These are phyloP conservation scores for Rugonectria rugulosa DNA, from an alignment of 2,329 filamentous ascomycete genomes.

Conservation along the genomic window DNA sequence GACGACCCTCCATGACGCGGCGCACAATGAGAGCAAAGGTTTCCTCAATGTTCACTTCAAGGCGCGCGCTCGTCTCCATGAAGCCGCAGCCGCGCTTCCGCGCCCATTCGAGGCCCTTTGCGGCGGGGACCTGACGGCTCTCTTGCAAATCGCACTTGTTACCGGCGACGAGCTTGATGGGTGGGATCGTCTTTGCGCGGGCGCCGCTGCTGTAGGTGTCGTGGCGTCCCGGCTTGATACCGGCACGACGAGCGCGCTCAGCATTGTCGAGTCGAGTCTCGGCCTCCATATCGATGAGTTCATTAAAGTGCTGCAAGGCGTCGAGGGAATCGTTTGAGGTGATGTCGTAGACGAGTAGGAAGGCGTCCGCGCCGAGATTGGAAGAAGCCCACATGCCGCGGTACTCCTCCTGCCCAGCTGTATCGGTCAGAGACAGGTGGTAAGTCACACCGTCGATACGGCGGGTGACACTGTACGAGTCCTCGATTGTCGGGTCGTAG, in stretches of 20 bases:
- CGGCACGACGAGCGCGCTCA: conserved; percentile 57
- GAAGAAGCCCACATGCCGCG: conserved; percentile 84
- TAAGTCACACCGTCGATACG: conserved; percentile 82
- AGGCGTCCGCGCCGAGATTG: conserved; percentile 82
- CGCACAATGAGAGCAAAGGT: conserved; percentile 78
- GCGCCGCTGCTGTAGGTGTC: conserved; percentile 42
- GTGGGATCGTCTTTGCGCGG: conserved; percentile 64
- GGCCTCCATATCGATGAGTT: conserved; percentile 83
- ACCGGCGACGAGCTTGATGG: conserved; percentile 83
- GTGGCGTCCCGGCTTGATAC: conserved; percentile 41
- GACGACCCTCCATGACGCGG: conserved; percentile 65
- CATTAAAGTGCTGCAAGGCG: conserved; percentile 79
- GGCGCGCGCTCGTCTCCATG: conserved; percentile 86
- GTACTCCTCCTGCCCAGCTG: conserved; percentile 90
- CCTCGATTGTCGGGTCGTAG: conserved; percentile 82
- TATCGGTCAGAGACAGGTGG: conserved; percentile 82
- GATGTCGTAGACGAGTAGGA: conserved; percentile 89
- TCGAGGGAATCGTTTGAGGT: conserved; percentile 73
- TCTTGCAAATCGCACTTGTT: conserved; percentile 87
- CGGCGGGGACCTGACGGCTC: conserved; percentile 72
- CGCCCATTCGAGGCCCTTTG: conserved; percentile 80
- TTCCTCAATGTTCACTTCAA: conserved; percentile 90
- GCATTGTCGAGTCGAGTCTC: conserved; percentile 73
- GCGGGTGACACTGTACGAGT: conserved; percentile 85
- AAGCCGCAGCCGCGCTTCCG: conserved; percentile 77